These are phyloP conservation scores for Aquilaria agallochum DNA, from an alignment of 441 rosid genomes.

Conservation along the genomic window DNA sequence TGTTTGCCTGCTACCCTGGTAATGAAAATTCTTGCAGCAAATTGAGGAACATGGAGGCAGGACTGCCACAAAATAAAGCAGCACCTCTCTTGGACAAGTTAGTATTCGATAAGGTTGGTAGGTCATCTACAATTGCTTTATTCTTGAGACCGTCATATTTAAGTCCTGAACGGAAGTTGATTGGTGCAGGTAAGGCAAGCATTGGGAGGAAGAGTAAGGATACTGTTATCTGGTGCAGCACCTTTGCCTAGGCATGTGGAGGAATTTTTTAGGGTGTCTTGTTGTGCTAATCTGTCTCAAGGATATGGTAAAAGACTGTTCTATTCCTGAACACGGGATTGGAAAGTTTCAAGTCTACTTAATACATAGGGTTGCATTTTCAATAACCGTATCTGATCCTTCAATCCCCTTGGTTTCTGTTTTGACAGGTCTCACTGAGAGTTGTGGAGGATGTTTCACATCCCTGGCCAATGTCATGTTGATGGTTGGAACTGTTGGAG, in stretches of 20 bases:
- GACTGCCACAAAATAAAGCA: slow-evolving; percentile 75
- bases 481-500: slow-evolving; percentile 91
- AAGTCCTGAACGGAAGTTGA: slow-evolving; percentile 5
- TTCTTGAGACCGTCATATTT: not conserved
- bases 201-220: slow-evolving; percentile 75
- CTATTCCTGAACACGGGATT: not conserved
- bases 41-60: slow-evolving; percentile 58
- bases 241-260: slow-evolving; percentile 88
- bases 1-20: slow-evolving; percentile 7
- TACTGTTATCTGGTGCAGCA: slow-evolving; percentile 90
- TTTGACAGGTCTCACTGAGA: slow-evolving; percentile 78
- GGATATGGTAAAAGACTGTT: slow-evolving; percentile 63
- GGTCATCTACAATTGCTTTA: not conserved
- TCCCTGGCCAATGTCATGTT: slow-evolving; percentile 67
- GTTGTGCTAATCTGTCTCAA: slow-evolving; percentile 77
- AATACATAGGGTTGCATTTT: no score
- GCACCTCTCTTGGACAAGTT: slow-evolving; percentile 77
- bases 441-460: slow-evolving; percentile 83
- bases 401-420: not conserved
- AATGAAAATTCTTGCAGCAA: slow-evolving; percentile 47
- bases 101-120: slow-evolving; percentile 68
- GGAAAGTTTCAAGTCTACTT: no score
- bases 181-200: slow-evolving; percentile 61
- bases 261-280: slow-evolving; percentile 77
- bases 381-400: not conserved